Base-by-base conservation (phyloP, 805 yeast species). In the Clavispora carvajalis region DNA sequence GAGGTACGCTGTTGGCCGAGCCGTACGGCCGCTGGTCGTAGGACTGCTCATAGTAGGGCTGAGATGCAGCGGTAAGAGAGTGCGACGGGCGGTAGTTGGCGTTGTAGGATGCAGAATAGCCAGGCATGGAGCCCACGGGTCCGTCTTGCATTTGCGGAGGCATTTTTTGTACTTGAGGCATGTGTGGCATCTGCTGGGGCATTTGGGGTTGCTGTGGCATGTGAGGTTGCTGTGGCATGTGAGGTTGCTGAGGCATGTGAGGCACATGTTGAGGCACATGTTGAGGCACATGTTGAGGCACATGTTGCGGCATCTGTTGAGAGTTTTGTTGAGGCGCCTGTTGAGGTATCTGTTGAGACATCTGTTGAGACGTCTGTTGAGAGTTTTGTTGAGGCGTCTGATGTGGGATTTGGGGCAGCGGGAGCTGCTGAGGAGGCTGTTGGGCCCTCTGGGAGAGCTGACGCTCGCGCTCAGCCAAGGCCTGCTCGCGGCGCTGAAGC, bases 11-110 rank as follows among this genome's bases (percentile, higher is more conserved):
- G 10, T 57, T 37, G 13, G 65, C 63, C 34, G 59, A 51, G 7
- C 65, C 66, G 28, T 62, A 62, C 5, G 60, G 65, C 13, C 48
- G 51, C 41, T 59, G 66, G 38, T 62, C 66, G 33, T 47, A 44
- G 17, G 24, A 10, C 12, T 18, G 12, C 3, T 28, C 31, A 13
- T 7, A 28, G 19, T 15, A 28, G 31, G 19, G 12, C 9, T 26
- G 29, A 8, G 31, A n/a, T 9, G 23, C 29, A 3, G 49, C 51
- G 25, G 49, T 42, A 12, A 45, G 44, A 9, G 49, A 41, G 16
- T 33, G 36, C 17, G 50, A n/a, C 3, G 31, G 46, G 15, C 48
- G 45, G 24, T 17, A 11, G 7, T 22, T 25, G 17, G 26, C 30
- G 34, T 29, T 16, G 42, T 26, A 22, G 22, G 17, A 4, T 11